Evolutionary conservation across 169 alveolate species (phyloP).

Genomic region (Plasmodium yoelii): DNA sequence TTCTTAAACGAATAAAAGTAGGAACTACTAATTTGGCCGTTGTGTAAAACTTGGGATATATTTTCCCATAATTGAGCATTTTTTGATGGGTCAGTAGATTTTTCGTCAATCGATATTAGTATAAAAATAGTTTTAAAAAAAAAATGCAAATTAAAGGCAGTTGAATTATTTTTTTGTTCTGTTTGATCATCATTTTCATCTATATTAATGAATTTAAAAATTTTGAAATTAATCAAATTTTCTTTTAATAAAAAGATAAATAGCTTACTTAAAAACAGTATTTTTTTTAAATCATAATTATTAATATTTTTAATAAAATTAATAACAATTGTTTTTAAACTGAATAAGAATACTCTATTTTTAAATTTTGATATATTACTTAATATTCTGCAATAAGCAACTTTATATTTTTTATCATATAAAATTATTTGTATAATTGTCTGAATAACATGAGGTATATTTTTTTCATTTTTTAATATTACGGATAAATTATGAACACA

Average conservation of each 20-base stretch:
- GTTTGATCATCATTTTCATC: slow-evolving; percentile 11
- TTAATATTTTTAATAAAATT: slow-evolving; percentile 64
- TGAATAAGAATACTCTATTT: slow-evolving; percentile 61
- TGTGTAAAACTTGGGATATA: slow-evolving; percentile 15
- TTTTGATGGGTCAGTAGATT: not conserved
- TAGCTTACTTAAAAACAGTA: slow-evolving; percentile 55
- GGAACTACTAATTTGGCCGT: slow-evolving; percentile 7
- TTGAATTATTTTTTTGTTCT: not conserved
- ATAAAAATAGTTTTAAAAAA: slow-evolving; percentile 68
- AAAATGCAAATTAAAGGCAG: slow-evolving; percentile 18
- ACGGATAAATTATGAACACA: slow-evolving; percentile 60
- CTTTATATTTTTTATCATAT: slow-evolving; percentile 69
- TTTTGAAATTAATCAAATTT: slow-evolving; percentile 42
- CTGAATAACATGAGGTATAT: slow-evolving; percentile 66
- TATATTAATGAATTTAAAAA: slow-evolving; percentile 57
- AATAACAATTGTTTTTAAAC: slow-evolving; percentile 71
- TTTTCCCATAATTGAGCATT: slow-evolving; percentile 38
- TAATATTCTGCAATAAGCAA: slow-evolving; percentile 44
- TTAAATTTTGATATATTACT: slow-evolving; percentile 31
- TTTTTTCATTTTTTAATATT: slow-evolving; percentile 62
- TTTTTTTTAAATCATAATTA: slow-evolving; percentile 58
- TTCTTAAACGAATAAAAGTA: slow-evolving; percentile 19
- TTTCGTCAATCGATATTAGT: slow-evolving; percentile 36
- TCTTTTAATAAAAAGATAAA: slow-evolving; percentile 42
- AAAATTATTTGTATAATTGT: slow-evolving; percentile 56